Evolutionary conservation across 306 rosid genomes (phyloP).

Genomic region (Vigna angularis): DNA sequence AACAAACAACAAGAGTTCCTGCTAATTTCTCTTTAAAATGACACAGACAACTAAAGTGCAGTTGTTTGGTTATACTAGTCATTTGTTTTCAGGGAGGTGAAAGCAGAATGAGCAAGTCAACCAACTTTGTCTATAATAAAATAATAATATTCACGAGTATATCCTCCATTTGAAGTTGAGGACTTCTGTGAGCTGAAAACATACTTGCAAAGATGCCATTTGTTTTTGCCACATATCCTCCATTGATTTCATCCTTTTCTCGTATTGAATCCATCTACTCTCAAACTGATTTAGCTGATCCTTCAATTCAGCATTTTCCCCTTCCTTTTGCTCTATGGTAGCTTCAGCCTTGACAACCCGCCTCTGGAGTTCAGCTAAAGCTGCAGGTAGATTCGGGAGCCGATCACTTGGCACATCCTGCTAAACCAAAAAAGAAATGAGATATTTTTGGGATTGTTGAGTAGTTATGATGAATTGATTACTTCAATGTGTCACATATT

Average conservation of each 20-base stretch:
- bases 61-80: background rate
- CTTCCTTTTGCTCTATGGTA: conserved; percentile 83
- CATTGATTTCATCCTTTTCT: conserved; percentile 91
- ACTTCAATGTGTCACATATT: too few relatives aligned
- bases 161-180: conserved; percentile 7
- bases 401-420: conserved; percentile 56
- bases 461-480: too few relatives aligned
- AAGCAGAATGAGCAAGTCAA: conserved; percentile 4
- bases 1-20: conserved; percentile 23
- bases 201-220: conserved; percentile 94
- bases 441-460: conserved; percentile 12
- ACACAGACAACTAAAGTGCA: background rate
- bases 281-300: conserved; percentile 79
- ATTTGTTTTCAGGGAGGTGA: background rate
- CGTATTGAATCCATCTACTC: conserved; percentile 89
- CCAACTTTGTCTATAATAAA: conserved; percentile 9
- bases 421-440: conserved; percentile 37
- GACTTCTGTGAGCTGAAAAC: conserved; percentile 48
- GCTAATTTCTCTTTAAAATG: background rate
- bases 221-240: conserved; percentile 96
- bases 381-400: conserved; percentile 56
- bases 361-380: conserved; percentile 72
- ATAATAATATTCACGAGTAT: conserved; percentile 4
- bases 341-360: conserved; percentile 79
- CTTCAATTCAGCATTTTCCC: conserved; percentile 77